Evolutionary conservation across 2,329 filamentous ascomycete species (phyloP).

Genomic region (Tolypocladium nubicola): DNA sequence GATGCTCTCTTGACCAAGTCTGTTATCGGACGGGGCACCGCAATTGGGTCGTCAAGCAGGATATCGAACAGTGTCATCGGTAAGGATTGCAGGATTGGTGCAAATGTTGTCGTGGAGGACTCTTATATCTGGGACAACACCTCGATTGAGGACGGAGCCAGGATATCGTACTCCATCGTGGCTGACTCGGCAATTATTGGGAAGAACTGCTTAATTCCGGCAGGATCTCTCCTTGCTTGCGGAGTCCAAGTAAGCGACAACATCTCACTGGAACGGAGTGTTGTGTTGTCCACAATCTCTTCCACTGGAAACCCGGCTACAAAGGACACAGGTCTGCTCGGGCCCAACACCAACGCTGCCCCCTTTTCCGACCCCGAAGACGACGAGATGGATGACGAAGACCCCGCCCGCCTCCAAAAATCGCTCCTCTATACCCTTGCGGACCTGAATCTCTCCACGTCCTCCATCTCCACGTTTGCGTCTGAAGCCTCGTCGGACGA

Average conservation of each 20-base stretch:
- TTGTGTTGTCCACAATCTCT: conserved; percentile 24
- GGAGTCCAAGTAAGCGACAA: conserved; percentile 61
- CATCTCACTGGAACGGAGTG: conserved; percentile 29
- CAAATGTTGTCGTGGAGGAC: conserved; percentile 66
- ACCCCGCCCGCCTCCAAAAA: conserved; percentile 41
- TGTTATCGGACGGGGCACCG: conserved; percentile 67
- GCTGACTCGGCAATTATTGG: conserved; percentile 65
- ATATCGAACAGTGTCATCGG: conserved; percentile 75
- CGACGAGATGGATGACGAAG: conserved; percentile 38
- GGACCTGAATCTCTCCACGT: conserved; percentile 40
- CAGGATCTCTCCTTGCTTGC: conserved; percentile 71
- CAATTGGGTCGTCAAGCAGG: conserved; percentile 59
- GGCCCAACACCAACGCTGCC: conserved; percentile 38
- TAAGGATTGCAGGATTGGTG: conserved; percentile 75
- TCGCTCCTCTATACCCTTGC: conserved; percentile 45
- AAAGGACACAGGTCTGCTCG: conserved; percentile 35
- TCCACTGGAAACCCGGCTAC: conserved; percentile 24
- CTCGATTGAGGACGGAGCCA: conserved; percentile 63
- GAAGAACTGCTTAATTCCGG: conserved; percentile 54
- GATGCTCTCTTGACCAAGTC: conserved; percentile 62
- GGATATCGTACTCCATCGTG: conserved; percentile 63
- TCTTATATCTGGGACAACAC: conserved; percentile 85
- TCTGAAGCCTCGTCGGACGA: conserved; percentile 57
- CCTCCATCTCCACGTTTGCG: conserved; percentile 47
- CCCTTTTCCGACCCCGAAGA: conserved; percentile 34